A percentile compares a stretch with the other conserved stretches of the same genome.
phyloP scores from a whole-genome alignment of 495 filamentous ascomycete genomes.

The Penicillium egyptiacum region DNA sequence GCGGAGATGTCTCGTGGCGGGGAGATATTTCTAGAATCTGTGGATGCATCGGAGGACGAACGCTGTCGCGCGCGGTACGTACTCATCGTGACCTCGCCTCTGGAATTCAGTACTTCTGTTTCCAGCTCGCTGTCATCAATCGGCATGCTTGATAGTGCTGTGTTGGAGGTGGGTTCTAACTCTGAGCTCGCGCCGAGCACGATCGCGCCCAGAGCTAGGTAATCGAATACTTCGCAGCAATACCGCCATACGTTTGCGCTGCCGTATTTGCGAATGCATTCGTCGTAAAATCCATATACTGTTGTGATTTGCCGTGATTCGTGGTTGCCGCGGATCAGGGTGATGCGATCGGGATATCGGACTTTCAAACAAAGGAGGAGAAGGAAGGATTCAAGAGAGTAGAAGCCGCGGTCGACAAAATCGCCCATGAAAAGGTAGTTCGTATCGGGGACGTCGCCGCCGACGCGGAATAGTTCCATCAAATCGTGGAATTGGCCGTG shows the following conservation, averaged over 20 bases:
- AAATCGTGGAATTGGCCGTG: constrained; percentile 98
- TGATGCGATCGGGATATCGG: constrained; percentile 96
- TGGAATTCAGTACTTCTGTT: constrained; percentile 85
- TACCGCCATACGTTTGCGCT: constrained; percentile 98
- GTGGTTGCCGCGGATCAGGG: constrained; percentile 94
- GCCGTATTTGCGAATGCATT: constrained; percentile 96
- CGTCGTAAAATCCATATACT: constrained; percentile 98
- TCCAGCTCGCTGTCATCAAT: constrained; percentile 72
- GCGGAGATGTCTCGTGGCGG: constrained; percentile 50
- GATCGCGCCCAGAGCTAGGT: constrained; percentile 91
- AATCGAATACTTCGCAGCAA: constrained; percentile 98
- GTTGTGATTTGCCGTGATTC: constrained; percentile 97
- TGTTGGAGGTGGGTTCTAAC: constrained; percentile 54
- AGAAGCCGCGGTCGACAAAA: constrained; percentile 97
- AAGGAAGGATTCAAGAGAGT: constrained; percentile 94
- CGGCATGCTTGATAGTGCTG: constrained; percentile 46
- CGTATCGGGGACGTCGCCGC: constrained; percentile 92
- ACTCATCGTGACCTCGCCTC: constrained; percentile 72
- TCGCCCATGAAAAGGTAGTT: constrained; percentile 99
- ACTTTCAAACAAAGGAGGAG: constrained; percentile 95
- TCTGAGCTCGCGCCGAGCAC: constrained; percentile 84
- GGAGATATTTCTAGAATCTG: constrained; percentile 41
- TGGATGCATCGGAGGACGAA: constrained; percentile 34
- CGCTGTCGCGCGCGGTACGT: constrained; percentile 56
- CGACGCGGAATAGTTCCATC: constrained; percentile 97